Conservation (phyloP, 257 asterid species). For the Solanum pennellii region DNA sequence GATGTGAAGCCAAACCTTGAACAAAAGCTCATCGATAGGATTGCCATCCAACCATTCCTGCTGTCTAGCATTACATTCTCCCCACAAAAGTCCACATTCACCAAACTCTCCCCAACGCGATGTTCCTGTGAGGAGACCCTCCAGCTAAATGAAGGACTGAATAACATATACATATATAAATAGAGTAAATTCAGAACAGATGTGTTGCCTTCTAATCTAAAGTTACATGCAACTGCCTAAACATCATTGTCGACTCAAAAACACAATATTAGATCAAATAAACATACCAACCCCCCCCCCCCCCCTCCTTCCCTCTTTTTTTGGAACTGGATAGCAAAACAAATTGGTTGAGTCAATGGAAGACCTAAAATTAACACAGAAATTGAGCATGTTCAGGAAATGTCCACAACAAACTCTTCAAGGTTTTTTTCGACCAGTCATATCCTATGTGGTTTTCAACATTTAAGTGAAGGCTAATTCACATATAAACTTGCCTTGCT, state of each 20-base stretch:
- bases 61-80: constrained; percentile 77
- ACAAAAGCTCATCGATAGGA: constrained; percentile 55
- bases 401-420: neutral
- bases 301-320: neutral
- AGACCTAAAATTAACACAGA: neutral
- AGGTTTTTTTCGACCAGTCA: neutral
- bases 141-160: constrained; percentile 1
- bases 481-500: neutral
- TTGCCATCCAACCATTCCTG: constrained; percentile 83
- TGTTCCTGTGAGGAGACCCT: constrained; percentile 52
- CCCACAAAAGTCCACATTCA: constrained; percentile 97
- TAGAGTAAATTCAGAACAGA: neutral
- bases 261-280: neutral
- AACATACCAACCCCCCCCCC: neutral
- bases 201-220: neutral
- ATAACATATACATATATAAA: neutral
- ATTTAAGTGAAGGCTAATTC: neutral
- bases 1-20: constrained; percentile 39
- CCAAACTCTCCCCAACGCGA: constrained; percentile 98
- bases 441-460: neutral
- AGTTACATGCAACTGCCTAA: neutral
- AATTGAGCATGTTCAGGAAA: neutral
- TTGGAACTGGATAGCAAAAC: neutral
- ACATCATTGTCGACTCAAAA: neutral
- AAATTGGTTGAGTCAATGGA: neutral